Evolutionary conservation across 805 yeast genomes (phyloP), one percentile per base, ranked within the genome.

Genomic region (Candida endomychidarum): DNA sequence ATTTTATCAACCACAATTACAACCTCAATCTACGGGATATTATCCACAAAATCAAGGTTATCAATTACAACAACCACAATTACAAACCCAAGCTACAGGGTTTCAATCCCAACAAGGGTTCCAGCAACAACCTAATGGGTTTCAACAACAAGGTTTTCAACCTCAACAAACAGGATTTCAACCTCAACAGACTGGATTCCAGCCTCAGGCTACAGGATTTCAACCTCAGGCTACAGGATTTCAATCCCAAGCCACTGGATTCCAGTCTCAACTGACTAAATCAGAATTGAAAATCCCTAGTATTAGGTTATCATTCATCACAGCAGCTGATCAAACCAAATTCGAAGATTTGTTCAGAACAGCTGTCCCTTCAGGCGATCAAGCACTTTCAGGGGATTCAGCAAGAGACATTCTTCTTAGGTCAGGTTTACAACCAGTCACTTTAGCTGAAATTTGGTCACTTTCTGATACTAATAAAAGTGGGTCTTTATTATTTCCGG

Each of bases 401-500:
- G 95, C 96, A 11, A 79, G 90, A 50, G 81, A 80, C 46, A 82
- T 91, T 44, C 70, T 91, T 51, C 69, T 87, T 66, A 78, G 86
- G 50, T 89, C 96, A 0, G 86, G 87, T 5, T 70, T 91, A 39
- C 70, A 78, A 29, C 88, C 96, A 2, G 71, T 77, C 18, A 78
- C 82, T 30, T 72, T 91, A 51, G 91, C 91, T 2, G 87, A 80
- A 51, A 84, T 91, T 45, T 91, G 98, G 98, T 81, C 84, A 17
- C 68, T 91, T 42, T 77, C 95, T n/a, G 98, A 91, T 56, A 83
- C 95, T 2, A 85, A 81, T 51, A 83, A 80, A 53, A 81, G 93
- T 6, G 98, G 98, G 2, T 74, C 80, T 40, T 75, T 91, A 45
- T 65, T 91, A 51, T 91, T 90, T 57, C 98, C 98, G 2, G 97